These are phyloP conservation scores for Rhodotorula sp. DNA, from an alignment of 1,284 basidiomycete genomes.

Conservation along the genomic window DNA sequence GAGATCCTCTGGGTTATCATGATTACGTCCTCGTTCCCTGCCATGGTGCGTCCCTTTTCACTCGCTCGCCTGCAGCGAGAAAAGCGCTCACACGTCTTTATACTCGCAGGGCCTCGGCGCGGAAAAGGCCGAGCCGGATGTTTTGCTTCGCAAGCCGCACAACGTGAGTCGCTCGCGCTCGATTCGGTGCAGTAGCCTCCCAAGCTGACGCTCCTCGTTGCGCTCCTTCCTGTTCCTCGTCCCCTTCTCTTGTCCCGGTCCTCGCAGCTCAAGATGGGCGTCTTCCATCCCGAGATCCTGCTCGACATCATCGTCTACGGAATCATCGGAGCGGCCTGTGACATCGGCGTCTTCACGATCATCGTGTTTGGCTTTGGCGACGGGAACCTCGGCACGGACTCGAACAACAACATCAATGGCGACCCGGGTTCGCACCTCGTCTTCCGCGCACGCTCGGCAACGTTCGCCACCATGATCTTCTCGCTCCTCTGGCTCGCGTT, in stretches of 20 bases:
- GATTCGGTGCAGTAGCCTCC: too few species aligned
- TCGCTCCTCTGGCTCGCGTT: constrained; percentile 50
- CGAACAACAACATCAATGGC: constrained; percentile 47
- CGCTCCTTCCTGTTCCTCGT: too few species aligned
- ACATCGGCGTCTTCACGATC: constrained; percentile 53
- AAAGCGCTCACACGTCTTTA: too few species aligned
- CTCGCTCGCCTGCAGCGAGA: too few species aligned
- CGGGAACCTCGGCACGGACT: constrained; percentile 41
- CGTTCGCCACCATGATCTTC: constrained; percentile 45
- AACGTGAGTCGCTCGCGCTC: constrained; percentile 35
- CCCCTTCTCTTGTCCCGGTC: not conserved
- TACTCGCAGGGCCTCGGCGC: constrained; percentile 46
- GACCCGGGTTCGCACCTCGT: constrained; percentile 47
- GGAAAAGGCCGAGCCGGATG: constrained; percentile 31
- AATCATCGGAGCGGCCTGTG: constrained; percentile 62
- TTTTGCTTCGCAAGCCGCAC: constrained; percentile 33
- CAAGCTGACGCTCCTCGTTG: not conserved
- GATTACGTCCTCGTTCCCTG: constrained; percentile 51
- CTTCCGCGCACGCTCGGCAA: constrained; percentile 51
- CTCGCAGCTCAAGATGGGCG: constrained; percentile 44
- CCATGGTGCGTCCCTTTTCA: constrained; percentile 42
- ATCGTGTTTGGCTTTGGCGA: constrained; percentile 57
- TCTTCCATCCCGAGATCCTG: constrained; percentile 51
- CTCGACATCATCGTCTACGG: constrained; percentile 68
- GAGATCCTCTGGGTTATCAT: constrained; percentile 61